Conservation (phyloP, 2,329 filamentous ascomycete genomes). For the Rhynchosporium secalis region DNA sequence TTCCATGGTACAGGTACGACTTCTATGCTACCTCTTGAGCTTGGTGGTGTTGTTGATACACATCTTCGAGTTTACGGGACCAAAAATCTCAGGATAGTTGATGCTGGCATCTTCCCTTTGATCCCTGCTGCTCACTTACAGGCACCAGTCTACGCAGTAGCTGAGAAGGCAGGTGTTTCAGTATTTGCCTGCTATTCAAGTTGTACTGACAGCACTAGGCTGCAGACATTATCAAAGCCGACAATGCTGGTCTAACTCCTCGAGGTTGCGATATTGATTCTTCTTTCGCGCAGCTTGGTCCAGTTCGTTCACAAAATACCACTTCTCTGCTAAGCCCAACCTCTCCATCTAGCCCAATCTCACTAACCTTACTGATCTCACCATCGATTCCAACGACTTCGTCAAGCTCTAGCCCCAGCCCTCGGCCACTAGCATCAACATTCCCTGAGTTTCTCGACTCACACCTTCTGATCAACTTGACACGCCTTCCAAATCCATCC, state of each 20-base stretch:
- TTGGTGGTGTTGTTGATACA: conserved; percentile 35
- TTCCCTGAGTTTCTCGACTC: conserved; percentile 19
- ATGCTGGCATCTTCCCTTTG: conserved; percentile 35
- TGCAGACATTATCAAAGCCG: conserved; percentile 34
- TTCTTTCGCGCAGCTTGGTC: conserved; percentile 11
- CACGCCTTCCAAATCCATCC: neutral
- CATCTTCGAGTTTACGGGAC: conserved; percentile 35
- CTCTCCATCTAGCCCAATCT: neutral
- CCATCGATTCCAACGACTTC: too few relatives aligned
- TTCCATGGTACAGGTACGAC: conserved; percentile 34
- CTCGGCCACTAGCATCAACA: conserved; percentile 10
- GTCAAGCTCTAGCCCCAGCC: neutral
- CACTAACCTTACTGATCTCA: too few relatives aligned
- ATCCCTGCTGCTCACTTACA: conserved; percentile 31
- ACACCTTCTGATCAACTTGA: neutral
- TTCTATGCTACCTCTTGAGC: conserved; percentile 31
- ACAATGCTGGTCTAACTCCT: conserved; percentile 24
- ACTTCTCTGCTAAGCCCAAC: neutral
- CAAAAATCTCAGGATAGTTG: conserved; percentile 32
- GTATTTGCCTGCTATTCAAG: neutral
- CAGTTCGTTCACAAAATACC: conserved; percentile 15
- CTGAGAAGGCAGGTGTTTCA: conserved; percentile 29
- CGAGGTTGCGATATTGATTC: conserved; percentile 19
- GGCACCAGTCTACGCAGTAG: conserved; percentile 32
- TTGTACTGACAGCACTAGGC: conserved; percentile 22